Conservation (phyloP, 441 rosid species). For the Jatropha multifida region DNA sequence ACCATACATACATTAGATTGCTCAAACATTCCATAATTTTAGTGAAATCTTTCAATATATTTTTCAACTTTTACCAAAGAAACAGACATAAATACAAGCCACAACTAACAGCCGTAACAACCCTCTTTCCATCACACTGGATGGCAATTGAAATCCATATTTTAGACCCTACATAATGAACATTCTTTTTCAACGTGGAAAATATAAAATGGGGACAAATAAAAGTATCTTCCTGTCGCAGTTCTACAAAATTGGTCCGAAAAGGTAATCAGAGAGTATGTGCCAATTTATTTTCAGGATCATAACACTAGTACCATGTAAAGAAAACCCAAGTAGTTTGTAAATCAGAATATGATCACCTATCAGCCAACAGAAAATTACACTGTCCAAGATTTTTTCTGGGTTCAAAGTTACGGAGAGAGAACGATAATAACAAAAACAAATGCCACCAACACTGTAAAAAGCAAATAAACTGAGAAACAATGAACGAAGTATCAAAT, state of each 20-base stretch:
- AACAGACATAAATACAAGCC: not conserved
- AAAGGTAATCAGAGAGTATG: not conserved
- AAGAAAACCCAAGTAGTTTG: no score
- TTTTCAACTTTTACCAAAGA: not conserved
- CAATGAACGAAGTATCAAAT: not conserved
- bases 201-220: not conserved
- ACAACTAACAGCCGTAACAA: no score
- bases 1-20: not conserved
- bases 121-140: not conserved
- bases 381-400: no score
- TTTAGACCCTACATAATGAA: not conserved
- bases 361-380: no score
- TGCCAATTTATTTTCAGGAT: not conserved
- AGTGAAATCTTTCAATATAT: not conserved
- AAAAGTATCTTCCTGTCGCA: not conserved
- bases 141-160: not conserved
- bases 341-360: no score
- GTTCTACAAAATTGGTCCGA: not conserved
- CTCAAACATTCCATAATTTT: not conserved
- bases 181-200: not conserved
- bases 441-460: no score
- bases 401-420: no score
- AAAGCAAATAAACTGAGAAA: not conserved
- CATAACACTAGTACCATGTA: no score
- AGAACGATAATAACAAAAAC: not conserved